A percentile compares a stretch with the other conserved stretches of the same genome.
phyloP scores from a whole-genome alignment of 139 green algal genomes.

The Tetradesmus obliquus region DNA sequence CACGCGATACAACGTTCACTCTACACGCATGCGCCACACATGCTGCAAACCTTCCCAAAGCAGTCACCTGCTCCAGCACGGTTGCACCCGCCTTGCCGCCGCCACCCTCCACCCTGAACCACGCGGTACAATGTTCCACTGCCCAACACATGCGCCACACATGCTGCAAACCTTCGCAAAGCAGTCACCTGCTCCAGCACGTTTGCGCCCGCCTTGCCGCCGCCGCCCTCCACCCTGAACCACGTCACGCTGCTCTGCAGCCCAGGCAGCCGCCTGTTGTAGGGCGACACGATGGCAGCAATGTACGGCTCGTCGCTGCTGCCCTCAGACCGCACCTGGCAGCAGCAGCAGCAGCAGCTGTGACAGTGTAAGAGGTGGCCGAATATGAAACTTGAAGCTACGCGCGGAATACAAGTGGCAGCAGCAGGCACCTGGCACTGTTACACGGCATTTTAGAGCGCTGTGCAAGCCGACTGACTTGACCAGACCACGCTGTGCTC shows the following conservation, averaged over 20 bases:
- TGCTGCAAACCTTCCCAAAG: no score
- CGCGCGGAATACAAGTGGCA: background rate
- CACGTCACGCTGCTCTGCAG: conserved; percentile 65
- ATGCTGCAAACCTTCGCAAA: background rate
- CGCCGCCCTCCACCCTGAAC: conserved; percentile 72
- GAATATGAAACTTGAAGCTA: no score
- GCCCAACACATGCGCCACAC: background rate
- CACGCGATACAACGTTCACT: conserved; percentile 60
- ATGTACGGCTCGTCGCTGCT: conserved; percentile 60
- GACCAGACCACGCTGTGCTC: no score
- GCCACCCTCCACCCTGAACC: conserved; percentile 73
- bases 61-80: conserved; percentile 22
- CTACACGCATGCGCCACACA: background rate
- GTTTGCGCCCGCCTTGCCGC: background rate
- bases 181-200: conserved; percentile 29
- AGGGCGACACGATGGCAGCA: conserved; percentile 83
- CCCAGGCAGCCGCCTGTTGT: conserved; percentile 53
- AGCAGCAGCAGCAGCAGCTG: background rate
- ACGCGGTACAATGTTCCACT: conserved; percentile 59
- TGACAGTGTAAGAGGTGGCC: background rate
- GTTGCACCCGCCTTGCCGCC: background rate
- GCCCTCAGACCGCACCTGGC: background rate
- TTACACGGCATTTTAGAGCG: no score
- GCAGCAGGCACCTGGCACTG: background rate
- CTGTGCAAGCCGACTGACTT: no score